These are phyloP conservation scores for Xanthoconium purpureum DNA, from an alignment of 768 basidiomycete species.

Conservation along the genomic window DNA sequence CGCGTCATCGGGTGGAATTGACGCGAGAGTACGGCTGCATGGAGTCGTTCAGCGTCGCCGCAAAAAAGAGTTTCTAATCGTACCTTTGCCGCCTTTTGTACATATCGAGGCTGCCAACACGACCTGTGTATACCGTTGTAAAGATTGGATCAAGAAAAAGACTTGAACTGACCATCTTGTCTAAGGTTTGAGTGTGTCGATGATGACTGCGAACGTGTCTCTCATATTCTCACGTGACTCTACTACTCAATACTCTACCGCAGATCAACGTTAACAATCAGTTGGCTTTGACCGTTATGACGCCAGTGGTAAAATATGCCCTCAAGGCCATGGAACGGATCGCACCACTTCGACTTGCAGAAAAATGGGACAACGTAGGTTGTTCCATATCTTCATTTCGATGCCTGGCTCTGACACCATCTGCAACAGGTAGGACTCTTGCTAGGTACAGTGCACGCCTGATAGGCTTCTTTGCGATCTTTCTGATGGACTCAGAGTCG, in stretches of 20 bases:
- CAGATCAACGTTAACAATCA: too few relatives aligned
- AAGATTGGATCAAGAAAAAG: background rate
- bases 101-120: conserved; percentile 94
- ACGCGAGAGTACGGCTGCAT: conserved; percentile 86
- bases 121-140: conserved; percentile 48
- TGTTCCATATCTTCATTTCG: background rate
- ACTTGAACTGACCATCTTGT: conserved; percentile 21
- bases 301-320: conserved; percentile 41
- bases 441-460: conserved; percentile 47
- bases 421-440: conserved; percentile 63
- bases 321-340: conserved; percentile 76
- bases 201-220: conserved; percentile 11
- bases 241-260: background rate
- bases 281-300: conserved; percentile 4
- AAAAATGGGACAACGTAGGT: conserved; percentile 92
- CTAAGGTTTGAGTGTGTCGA: background rate
- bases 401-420: conserved; percentile 2
- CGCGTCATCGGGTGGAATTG: conserved; percentile 94
- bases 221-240: conserved; percentile 18
- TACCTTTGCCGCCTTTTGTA: conserved; percentile 91
- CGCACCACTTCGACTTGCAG: conserved; percentile 81
- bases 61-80: conserved; percentile 23
- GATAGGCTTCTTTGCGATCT: conserved; percentile 3
- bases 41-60: background rate
- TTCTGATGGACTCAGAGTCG: conserved; percentile 41